Evolutionary conservation across 1,284 basidiomycete species (phyloP).

Genomic region (Mycosarcoma maydis): DNA sequence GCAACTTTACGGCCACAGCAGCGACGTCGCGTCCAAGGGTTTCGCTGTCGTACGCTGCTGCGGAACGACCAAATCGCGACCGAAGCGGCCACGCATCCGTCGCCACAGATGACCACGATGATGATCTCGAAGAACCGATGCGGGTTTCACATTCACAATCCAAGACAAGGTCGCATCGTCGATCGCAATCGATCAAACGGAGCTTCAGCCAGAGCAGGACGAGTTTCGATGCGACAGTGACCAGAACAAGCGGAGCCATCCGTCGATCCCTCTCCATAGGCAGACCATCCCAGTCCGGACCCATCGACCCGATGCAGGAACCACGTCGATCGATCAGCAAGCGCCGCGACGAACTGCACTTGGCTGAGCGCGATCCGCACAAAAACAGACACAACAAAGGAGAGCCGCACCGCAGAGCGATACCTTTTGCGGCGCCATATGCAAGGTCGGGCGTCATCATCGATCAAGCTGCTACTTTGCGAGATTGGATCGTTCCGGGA

Average conservation of each 20-base stretch:
- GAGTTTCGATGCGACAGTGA: conserved; percentile 14
- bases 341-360: conserved; percentile 29
- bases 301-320: conserved; percentile 44
- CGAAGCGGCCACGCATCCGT: conserved; percentile 16
- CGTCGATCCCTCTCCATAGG: conserved; percentile 20
- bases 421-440: conserved; percentile 50
- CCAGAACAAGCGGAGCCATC: conserved; percentile 12
- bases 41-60: conserved; percentile 18
- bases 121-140: neutral
- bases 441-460: conserved; percentile 44
- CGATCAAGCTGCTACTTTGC: conserved; percentile 20
- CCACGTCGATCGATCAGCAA: conserved; percentile 45
- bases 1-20: neutral
- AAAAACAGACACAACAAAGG: neutral
- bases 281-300: conserved; percentile 2
- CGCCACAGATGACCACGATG: neutral
- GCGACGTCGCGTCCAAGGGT: conserved; percentile 7
- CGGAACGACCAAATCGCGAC: conserved; percentile 11
- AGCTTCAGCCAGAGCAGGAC: conserved; percentile 11
- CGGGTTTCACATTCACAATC: conserved; percentile 9
- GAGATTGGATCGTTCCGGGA: conserved; percentile 41
- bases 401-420: conserved; percentile 12
- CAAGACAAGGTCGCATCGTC: conserved; percentile 9
- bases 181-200: conserved; percentile 15
- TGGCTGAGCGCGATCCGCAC: conserved; percentile 35